A percentile compares a stretch with the other conserved stretches of the same genome.
These are phyloP conservation scores for Eucalyptus victrix DNA, from an alignment of 345 rosid species.

Conservation along the genomic window DNA sequence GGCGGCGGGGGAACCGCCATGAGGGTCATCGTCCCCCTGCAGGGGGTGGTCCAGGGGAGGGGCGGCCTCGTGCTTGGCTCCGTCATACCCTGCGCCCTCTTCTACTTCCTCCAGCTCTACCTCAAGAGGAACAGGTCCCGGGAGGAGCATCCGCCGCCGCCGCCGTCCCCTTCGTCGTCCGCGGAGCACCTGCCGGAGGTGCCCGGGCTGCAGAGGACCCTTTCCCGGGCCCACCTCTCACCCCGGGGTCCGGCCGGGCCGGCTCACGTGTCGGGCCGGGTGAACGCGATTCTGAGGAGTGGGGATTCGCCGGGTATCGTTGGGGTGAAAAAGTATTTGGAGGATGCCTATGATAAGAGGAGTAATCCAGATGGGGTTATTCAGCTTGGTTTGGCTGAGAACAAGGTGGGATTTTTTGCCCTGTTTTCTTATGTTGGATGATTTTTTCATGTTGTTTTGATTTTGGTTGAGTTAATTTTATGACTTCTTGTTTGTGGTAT, in stretches of 20 bases:
- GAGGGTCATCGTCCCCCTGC: slow-evolving; percentile 91
- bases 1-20: slow-evolving; percentile 64
- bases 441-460: neutral
- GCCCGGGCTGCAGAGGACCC: slow-evolving; percentile 37
- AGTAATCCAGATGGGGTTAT: slow-evolving; percentile 65
- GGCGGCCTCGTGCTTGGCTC: slow-evolving; percentile 90
- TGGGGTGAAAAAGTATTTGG: slow-evolving; percentile 46
- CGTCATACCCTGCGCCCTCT: slow-evolving; percentile 87
- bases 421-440: neutral
- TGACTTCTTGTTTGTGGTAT: neutral
- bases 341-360: slow-evolving; percentile 58
- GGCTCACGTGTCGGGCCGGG: slow-evolving; percentile 47
- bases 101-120: slow-evolving; percentile 86
- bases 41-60: slow-evolving; percentile 87
- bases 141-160: neutral
- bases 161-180: slow-evolving; percentile 33
- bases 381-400: slow-evolving; percentile 65
- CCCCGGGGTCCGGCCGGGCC: slow-evolving; percentile 52
- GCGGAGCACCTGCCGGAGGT: slow-evolving; percentile 44
- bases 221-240: slow-evolving; percentile 51
- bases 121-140: slow-evolving; percentile 49
- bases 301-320: slow-evolving; percentile 36
- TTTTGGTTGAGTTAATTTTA: neutral
- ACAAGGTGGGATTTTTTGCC: slow-evolving; percentile 21
- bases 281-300: slow-evolving; percentile 25